phyloP scores from a whole-genome alignment of 768 basidiomycete genomes.

The Pulveroboletus ravenelii region DNA sequence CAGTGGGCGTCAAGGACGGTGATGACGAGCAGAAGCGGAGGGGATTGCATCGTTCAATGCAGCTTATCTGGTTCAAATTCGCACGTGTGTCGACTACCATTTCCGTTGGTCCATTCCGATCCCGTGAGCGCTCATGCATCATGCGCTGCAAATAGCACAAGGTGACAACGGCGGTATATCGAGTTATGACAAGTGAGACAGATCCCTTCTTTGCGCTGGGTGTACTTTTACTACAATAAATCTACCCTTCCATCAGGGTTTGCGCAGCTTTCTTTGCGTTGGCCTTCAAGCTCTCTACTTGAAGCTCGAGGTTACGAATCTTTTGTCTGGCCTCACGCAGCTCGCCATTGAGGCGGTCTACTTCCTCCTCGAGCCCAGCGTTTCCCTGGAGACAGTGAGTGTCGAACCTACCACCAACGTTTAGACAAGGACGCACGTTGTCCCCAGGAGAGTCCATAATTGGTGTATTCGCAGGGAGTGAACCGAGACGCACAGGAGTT shows the following conservation, averaged over 20 bases:
- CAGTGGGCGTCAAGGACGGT: background rate
- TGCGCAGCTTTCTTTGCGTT: slow-evolving; percentile 77
- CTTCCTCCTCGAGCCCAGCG: slow-evolving; percentile 48
- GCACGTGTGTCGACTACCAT: slow-evolving; percentile 15
- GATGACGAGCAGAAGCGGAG: background rate
- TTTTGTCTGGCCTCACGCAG: slow-evolving; percentile 76
- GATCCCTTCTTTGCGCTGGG: background rate
- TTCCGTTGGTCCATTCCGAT: background rate
- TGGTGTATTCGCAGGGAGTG: slow-evolving; percentile 5
- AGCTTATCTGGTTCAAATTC: background rate
- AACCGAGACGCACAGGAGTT: slow-evolving; percentile 12
- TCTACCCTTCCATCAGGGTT: slow-evolving; percentile 40
- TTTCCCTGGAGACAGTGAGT: slow-evolving; percentile 10
- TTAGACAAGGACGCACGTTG: slow-evolving; percentile 29
- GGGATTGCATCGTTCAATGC: background rate
- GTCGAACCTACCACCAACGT: background rate
- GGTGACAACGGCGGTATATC: background rate
- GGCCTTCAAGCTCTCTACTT: slow-evolving; percentile 68
- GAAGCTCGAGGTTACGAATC: slow-evolving; percentile 79
- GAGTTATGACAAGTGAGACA: background rate
- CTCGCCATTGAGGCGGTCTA: slow-evolving; percentile 55
- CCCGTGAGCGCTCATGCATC: slow-evolving; percentile 6
- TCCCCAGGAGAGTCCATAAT: slow-evolving; percentile 6
- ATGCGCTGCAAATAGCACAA: background rate
- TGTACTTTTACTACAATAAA: slow-evolving; percentile 1